Percentiles rank a stretch among this genome's conserved stretches.
Evolutionary conservation across 768 basidiomycete species (phyloP).

Genomic region (Tulasnella calospora): DNA sequence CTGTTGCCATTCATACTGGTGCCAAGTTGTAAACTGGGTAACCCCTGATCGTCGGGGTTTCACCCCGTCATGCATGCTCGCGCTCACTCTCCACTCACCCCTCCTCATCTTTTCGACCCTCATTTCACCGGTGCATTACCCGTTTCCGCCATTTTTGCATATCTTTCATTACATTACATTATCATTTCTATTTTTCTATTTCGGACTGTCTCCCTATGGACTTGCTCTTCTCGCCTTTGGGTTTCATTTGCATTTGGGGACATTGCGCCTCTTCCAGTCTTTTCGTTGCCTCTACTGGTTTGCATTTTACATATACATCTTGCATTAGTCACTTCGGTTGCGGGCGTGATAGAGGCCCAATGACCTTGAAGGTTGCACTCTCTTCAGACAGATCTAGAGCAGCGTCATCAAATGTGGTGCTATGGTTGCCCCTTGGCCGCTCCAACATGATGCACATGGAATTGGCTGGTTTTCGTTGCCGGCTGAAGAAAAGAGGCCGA

Average conservation of each 20-base stretch:
- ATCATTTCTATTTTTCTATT: background rate
- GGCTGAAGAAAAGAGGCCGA: background rate
- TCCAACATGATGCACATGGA: too few relatives aligned
- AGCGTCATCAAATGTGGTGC: too few relatives aligned
- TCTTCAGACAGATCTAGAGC: too few relatives aligned
- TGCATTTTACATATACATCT: background rate
- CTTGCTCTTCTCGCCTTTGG: background rate
- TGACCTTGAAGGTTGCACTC: background rate
- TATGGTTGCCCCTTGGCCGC: too few relatives aligned
- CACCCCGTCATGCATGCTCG: background rate
- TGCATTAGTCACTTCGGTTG: background rate
- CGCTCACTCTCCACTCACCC: background rate
- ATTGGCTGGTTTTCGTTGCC: too few relatives aligned
- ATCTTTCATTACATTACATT: background rate
- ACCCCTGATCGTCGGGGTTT: background rate
- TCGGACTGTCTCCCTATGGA: background rate
- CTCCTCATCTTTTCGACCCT: background rate
- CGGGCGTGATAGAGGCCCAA: too few relatives aligned
- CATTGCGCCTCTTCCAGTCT: background rate
- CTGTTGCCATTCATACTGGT: conserved; percentile 33
- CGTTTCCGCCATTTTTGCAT: background rate
- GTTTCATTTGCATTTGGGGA: background rate
- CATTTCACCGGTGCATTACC: background rate
- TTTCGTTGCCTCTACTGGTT: background rate
- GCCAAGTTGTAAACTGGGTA: background rate